Percentiles rank a stretch among this genome's conserved stretches.
Conservation (phyloP, 2,329 filamentous ascomycete species). For the Salinomyces thailandicus region DNA sequence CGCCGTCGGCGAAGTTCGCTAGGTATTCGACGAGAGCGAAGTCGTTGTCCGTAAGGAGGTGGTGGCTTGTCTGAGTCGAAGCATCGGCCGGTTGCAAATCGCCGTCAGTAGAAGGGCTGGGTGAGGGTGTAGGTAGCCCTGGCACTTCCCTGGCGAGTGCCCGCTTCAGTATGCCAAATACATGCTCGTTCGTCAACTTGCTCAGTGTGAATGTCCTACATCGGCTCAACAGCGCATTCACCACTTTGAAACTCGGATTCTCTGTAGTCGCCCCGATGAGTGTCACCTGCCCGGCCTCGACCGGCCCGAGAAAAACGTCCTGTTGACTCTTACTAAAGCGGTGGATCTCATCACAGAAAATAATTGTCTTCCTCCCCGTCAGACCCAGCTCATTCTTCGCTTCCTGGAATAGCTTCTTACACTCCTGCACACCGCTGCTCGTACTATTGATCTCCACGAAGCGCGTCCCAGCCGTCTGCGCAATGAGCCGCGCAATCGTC, state of each 20-base stretch:
- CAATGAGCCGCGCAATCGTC: constrained; percentile 85
- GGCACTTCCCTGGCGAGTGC: constrained; percentile 47
- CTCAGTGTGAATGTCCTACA: constrained; percentile 83
- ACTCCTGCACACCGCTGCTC: constrained; percentile 74
- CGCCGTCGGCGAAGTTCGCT: constrained; percentile 77
- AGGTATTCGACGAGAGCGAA: constrained; percentile 61
- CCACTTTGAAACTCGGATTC: constrained; percentile 90
- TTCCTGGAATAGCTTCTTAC: constrained; percentile 83
- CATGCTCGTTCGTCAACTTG: constrained; percentile 61
- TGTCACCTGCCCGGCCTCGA: constrained; percentile 82
- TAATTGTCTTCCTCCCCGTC: constrained; percentile 82
- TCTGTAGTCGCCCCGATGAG: constrained; percentile 94
- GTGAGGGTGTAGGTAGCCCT: constrained; percentile 40
- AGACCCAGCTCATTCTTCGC: constrained; percentile 68
- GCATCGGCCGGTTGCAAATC: constrained; percentile 2
- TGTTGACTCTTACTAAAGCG: constrained; percentile 86
- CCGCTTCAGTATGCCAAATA: constrained; percentile 63
- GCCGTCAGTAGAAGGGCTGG: constrained; percentile 17
- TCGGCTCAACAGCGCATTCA: constrained; percentile 73
- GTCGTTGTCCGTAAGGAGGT: constrained; percentile 58
- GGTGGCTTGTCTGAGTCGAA: constrained; percentile 9
- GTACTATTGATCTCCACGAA: constrained; percentile 97
- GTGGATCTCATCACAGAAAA: constrained; percentile 97
- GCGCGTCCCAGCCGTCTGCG: constrained; percentile 66
- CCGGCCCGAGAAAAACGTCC: constrained; percentile 85